Evolutionary conservation across 768 basidiomycete species (phyloP), one percentile per base, ranked within the genome.

Genomic region (Ramaria rubella): DNA sequence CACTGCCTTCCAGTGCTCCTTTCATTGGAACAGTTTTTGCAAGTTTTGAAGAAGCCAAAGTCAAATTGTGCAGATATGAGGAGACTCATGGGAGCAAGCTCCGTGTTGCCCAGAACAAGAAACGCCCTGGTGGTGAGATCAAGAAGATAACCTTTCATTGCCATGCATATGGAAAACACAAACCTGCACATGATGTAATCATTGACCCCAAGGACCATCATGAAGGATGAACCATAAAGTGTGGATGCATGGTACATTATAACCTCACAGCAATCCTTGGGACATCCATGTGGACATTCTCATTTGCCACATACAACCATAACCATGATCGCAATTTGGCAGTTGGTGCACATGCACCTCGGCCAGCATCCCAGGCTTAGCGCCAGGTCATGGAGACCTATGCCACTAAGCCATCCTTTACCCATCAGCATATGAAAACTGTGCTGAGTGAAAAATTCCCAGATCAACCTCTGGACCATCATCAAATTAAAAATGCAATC

Each of bases 161-260:
- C 54, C 61, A 62, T 27, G 56, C 59, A 34, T 67, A 67, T 42
- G 31, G 50, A 23, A 24, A 58, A 9, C 40, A 46, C n/a, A 58
- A 26, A 1, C 56, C 59, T 2, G 50, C 45, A 1, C 63, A 65
- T 46, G 58, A 57, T 15, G 26, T 14, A 1, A 9, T 17, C 6
- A 52, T 67, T 43, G 62, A 67, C 34, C 63, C 65, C 6, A 44
- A 54, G 17, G 62, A 67, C 38, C 59, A 63, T 52, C 54, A 55
- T 9, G 40, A 40, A n/a, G 60, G 60, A 27, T 64, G 64, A 52
- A 60, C 65, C 11, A 52, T 63, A 40, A 60, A 58, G 33, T 60
- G 59, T 24, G 59, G 46, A 23, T 68, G 65, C 52, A 52, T 34
- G 38, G 68, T 66, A 14, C 63, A 65, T 52, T 64, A 66, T 9